A percentile compares a stretch with the other conserved stretches of the same genome.
Conservation (phyloP, 2,329 filamentous ascomycete genomes). For the Xylariaceae sp. region DNA sequence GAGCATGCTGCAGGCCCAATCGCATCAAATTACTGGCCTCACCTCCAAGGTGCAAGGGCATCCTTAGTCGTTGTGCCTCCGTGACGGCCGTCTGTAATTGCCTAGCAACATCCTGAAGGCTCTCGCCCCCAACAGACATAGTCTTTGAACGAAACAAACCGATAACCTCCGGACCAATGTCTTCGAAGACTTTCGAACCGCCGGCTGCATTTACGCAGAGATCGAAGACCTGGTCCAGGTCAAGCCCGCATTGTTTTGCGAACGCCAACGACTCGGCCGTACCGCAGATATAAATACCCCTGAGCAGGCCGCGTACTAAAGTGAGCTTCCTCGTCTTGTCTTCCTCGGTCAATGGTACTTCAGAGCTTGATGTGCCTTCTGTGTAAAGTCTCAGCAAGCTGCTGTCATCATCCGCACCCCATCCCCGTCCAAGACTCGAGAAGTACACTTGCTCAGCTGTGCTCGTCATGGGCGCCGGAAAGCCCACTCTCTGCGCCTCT, state of each 20-base stretch:
- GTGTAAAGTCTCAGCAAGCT: constrained; percentile 40
- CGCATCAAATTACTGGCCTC: constrained; percentile 37
- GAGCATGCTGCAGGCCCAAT: constrained; percentile 26
- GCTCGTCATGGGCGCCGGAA: constrained; percentile 56
- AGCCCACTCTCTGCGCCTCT: constrained; percentile 52
- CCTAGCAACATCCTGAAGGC: constrained; percentile 30
- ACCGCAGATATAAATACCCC: constrained; percentile 41
- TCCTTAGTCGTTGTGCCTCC: constrained; percentile 40
- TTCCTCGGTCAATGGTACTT: constrained; percentile 25
- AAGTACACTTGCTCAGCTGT: constrained; percentile 62
- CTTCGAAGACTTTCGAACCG: constrained; percentile 37
- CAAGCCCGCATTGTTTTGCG: constrained; percentile 37
- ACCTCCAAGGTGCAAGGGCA: constrained; percentile 38
- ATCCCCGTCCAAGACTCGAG: constrained; percentile 53
- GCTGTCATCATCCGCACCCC: constrained; percentile 41
- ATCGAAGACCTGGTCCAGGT: constrained; percentile 42
- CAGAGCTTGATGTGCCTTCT: constrained; percentile 34
- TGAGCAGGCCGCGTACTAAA: constrained; percentile 37
- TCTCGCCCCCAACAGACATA: constrained; percentile 18
- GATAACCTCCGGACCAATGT: constrained; percentile 37
- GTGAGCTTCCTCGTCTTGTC: constrained; percentile 37
- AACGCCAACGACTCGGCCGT: constrained; percentile 42
- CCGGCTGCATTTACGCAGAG: constrained; percentile 44
- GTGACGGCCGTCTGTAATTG: constrained; percentile 36
- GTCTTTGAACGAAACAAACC: constrained; percentile 29